Base-by-base conservation (phyloP, 1,284 basidiomycete species). In the Lignosus rhinocerotis region DNA sequence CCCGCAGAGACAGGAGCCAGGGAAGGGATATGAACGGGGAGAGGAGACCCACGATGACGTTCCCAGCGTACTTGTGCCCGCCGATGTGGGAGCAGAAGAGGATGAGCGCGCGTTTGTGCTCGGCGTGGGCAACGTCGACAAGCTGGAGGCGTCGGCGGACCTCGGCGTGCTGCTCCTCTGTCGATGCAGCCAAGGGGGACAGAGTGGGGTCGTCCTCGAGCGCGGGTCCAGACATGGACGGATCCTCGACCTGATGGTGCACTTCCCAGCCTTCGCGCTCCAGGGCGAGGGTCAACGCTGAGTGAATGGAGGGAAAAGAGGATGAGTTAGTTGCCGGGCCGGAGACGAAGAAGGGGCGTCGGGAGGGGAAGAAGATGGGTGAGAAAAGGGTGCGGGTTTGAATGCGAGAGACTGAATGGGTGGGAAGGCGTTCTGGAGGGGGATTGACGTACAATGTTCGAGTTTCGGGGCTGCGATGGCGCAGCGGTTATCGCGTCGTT, bases 11-110 rank as follows among this genome's bases (percentile, higher is more conserved):
- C 9, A 10, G 34, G 34, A 6, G 11, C 9, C 34, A 11, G 9
- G 34, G 34, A 16, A 16, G n/a, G 30, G 39, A 42, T 6, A 25
- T 2, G 25, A 25, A 25, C 25, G 25, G 25, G 25, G 25, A 25
- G 25, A 25, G 25, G 4, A 4, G 25, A 77, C 90, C 70, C 69
- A 94, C 93, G 59, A 96, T 88, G 67, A 93, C 90, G 69, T 96
- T 96, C 30, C 96, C 96, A 17, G 92, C 89, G 71, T 89, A 97
- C 64, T 89, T 88, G 77, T 97, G 95, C 1, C 94, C 94, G 47
- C 94, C 94, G 47, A 94, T 81, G 74, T 97, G 96, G 31, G 92
- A 95, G 62, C 87, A 90, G 69, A 85, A 87, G 68, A 97, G 78
- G 59, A 98, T 87, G 46, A 96, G 87, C 9, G 87, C 92, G 61